Evolutionary conservation across 257 asterid genomes (phyloP).

Genomic region (Hygrophila difformis): DNA sequence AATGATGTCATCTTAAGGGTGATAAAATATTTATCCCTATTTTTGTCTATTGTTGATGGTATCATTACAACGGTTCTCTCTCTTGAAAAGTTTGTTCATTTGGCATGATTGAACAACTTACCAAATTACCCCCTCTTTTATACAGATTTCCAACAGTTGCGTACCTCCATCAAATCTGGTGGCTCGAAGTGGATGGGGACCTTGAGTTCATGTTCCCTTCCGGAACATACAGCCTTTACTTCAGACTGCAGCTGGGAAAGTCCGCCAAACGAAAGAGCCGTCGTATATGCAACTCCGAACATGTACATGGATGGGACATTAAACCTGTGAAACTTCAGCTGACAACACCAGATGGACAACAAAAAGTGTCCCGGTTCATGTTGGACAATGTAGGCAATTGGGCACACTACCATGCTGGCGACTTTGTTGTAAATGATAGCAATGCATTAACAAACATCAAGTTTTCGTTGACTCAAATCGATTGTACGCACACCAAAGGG

Average conservation of each 20-base stretch:
- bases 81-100: neutral
- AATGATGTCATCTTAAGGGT: no score
- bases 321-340: slow-evolving; percentile 49
- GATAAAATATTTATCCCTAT: no score
- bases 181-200: slow-evolving; percentile 60
- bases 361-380: slow-evolving; percentile 19
- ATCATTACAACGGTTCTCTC: no score
- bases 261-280: slow-evolving; percentile 32
- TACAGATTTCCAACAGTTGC: slow-evolving; percentile 47
- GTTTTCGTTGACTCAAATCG: slow-evolving; percentile 47
- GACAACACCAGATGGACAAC: slow-evolving; percentile 40
- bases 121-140: neutral
- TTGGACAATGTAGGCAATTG: slow-evolving; percentile 45
- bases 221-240: slow-evolving; percentile 50
- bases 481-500: slow-evolving; percentile 64
- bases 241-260: slow-evolving; percentile 46
- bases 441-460: slow-evolving; percentile 24
- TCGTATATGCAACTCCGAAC: slow-evolving; percentile 24
- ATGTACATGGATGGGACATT: slow-evolving; percentile 57
- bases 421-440: slow-evolving; percentile 35
- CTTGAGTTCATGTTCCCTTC: slow-evolving; percentile 44
- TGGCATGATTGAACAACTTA: neutral
- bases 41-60: no score
- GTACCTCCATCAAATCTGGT: slow-evolving; percentile 63
- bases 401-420: slow-evolving; percentile 47